Percentiles rank a stretch among this genome's conserved stretches.
These are phyloP conservation scores for Lachnellula cervina DNA, from an alignment of 2,329 filamentous ascomycete species.

Conservation along the genomic window DNA sequence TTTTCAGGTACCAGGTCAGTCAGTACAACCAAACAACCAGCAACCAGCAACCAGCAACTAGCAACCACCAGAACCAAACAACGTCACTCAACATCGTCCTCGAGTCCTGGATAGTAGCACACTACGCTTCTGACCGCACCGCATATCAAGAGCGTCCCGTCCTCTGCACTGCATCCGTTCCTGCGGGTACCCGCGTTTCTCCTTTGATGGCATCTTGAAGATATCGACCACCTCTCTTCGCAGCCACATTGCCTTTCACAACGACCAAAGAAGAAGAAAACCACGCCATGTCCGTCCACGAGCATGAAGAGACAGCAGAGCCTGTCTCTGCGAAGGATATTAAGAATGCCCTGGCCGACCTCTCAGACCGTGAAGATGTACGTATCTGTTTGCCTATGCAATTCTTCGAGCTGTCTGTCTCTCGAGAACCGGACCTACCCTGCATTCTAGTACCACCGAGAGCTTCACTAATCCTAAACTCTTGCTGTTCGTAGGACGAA, in stretches of 20 bases:
- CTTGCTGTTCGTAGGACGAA: slow-evolving; percentile 50
- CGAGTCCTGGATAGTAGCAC: not conserved
- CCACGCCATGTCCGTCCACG: slow-evolving; percentile 17
- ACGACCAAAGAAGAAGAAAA: not conserved
- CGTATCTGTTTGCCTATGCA: not conserved
- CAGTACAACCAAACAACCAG: too few relatives aligned
- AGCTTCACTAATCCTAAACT: slow-evolving; percentile 7
- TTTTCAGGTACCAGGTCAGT: too few relatives aligned
- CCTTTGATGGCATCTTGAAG: slow-evolving; percentile 17
- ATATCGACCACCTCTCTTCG: not conserved
- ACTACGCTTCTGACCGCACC: too few relatives aligned
- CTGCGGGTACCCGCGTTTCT: not conserved
- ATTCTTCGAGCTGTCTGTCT: not conserved
- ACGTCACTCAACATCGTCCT: not conserved
- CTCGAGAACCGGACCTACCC: not conserved
- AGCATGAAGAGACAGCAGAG: not conserved
- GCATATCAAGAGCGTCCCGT: not conserved
- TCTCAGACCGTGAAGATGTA: slow-evolving; percentile 24
- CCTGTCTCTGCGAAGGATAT: slow-evolving; percentile 4
- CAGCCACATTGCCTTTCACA: not conserved
- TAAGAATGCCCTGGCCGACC: slow-evolving; percentile 17
- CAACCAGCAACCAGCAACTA: not conserved
- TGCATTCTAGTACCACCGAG: slow-evolving; percentile 5
- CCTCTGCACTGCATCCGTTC: not conserved
- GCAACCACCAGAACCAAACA: not conserved